Evolutionary conservation across 768 basidiomycete species (phyloP).

Genomic region (Suillus subaureus): DNA sequence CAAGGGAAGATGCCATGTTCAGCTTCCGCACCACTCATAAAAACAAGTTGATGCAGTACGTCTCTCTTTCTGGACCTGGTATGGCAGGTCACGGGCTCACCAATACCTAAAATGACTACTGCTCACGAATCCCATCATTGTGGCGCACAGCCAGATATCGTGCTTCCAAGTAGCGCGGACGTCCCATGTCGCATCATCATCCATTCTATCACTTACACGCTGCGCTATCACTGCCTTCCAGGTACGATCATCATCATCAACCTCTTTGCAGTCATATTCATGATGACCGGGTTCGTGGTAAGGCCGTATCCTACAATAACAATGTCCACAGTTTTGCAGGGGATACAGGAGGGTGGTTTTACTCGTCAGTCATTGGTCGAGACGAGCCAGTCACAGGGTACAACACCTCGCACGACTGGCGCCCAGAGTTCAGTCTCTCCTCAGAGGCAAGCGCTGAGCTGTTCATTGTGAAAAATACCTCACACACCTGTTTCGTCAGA

Average conservation of each 20-base stretch:
- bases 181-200: slow-evolving; percentile 30
- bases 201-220: slow-evolving; percentile 31
- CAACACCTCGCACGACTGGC: slow-evolving; percentile 36
- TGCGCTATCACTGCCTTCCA: slow-evolving; percentile 50
- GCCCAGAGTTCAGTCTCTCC: slow-evolving; percentile 43
- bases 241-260: slow-evolving; percentile 32
- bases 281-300: background rate
- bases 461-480: background rate
- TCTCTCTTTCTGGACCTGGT: background rate
- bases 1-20: background rate
- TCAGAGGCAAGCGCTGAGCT: slow-evolving; percentile 21
- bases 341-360: slow-evolving; percentile 56
- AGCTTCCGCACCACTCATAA: slow-evolving; percentile 20
- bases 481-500: slow-evolving; percentile 28
- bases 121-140: background rate
- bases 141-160: slow-evolving; percentile 39
- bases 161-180: slow-evolving; percentile 43
- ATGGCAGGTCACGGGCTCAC: background rate
- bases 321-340: slow-evolving; percentile 46
- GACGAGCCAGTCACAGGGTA: slow-evolving; percentile 6
- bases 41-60: slow-evolving; percentile 31
- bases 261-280: background rate
- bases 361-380: slow-evolving; percentile 29
- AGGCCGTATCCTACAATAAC: slow-evolving; percentile 40
- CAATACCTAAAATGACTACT: background rate